Base-by-base conservation (phyloP, 1,284 basidiomycete genomes). In the Sporisorium graminicola region DNA sequence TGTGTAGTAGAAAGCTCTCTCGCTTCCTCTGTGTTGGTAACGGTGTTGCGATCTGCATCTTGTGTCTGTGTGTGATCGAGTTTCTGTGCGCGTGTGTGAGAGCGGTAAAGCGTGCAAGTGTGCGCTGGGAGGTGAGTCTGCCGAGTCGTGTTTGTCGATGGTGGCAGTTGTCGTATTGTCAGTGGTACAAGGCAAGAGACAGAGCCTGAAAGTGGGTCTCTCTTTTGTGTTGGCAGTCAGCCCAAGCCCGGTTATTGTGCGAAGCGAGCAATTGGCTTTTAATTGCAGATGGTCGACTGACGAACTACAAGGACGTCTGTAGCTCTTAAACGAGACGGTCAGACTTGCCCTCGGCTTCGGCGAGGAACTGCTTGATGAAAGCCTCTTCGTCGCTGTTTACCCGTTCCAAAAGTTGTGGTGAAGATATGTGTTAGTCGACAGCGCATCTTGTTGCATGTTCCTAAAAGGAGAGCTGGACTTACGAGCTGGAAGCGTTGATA, bases 281-380 rank as follows among this genome's bases (percentile, higher is more conserved):
- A 18, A 40, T 40, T 40, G 37, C 37, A 40, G 37, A 40, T 40
- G 37, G 14, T n/a, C 16, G 37, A 40, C 37, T 31, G 6, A n/a
- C 35, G 35, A 35, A 12, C 10, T n/a, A n/a, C n/a, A n/a, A n/a
- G n/a, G n/a, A 35, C 16, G 3, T 40, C 16, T 40, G n/a, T 4
- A n/a, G 35, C 22, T 14, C 2, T 60, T 78, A 80, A 24, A 80
- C 78, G 18, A 70, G 62, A 46, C 77, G 71, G 29, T 75, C 71
- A 47, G 49, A 60, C 60, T 78, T 75, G 58, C 75, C 74, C 66
- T 80, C 74, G 20, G 79, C 81, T 53, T 84, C 82, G 31, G 79
- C 81, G 8, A 84, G 67, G 76, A 84, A 84, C 58, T 84, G 80
- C 80, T 82, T 84, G 73, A 84, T 82, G 77, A 84, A 84, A 16